These are phyloP conservation scores for Gliomastix tumulicola DNA, from an alignment of 2,329 filamentous ascomycete species.

Conservation along the genomic window DNA sequence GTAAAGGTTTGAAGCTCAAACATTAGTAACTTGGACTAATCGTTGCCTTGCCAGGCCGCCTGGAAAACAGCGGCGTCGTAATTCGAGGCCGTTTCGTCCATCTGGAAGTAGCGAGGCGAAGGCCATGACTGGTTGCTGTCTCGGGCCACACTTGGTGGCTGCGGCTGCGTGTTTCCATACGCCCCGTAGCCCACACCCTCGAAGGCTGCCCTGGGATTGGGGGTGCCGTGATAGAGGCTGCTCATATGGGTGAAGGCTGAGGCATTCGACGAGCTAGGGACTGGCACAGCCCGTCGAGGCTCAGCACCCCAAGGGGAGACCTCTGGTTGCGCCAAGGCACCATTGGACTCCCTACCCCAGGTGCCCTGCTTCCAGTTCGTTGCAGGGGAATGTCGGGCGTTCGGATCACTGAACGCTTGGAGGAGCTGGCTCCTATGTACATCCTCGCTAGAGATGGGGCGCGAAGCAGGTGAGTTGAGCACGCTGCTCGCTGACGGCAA, in stretches of 20 bases:
- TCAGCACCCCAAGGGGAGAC: conserved; percentile 11
- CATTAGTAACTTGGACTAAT: too few relatives aligned
- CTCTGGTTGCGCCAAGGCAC: conserved; percentile 7
- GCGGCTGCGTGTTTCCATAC: neutral
- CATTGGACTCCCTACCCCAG: conserved; percentile 10
- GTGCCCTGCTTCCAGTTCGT: conserved; percentile 7
- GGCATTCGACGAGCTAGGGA: conserved; percentile 17
- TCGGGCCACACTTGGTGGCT: neutral
- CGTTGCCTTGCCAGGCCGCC: conserved; percentile 20
- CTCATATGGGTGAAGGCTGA: conserved; percentile 40
- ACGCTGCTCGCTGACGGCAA: too few relatives aligned
- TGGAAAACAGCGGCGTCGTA: conserved; percentile 27
- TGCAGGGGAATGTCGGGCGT: conserved; percentile 3
- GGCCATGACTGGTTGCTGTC: conserved; percentile 9
- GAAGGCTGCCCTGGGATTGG: too few relatives aligned
- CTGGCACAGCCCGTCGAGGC: conserved; percentile 6
- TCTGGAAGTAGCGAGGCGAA: conserved; percentile 16
- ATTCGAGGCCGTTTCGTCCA: conserved; percentile 22
- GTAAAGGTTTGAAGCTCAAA: too few relatives aligned
- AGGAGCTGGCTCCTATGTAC: conserved; percentile 25
- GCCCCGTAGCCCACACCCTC: neutral
- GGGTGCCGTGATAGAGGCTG: conserved; percentile 43
- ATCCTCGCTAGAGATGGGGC: conserved; percentile 14
- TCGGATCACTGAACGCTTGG: conserved; percentile 22
- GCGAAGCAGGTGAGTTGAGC: too few relatives aligned